Percentiles rank a stretch among this genome's conserved stretches.
Conservation (phyloP, 2,329 filamentous ascomycete genomes). For the Aulographum hederae region DNA sequence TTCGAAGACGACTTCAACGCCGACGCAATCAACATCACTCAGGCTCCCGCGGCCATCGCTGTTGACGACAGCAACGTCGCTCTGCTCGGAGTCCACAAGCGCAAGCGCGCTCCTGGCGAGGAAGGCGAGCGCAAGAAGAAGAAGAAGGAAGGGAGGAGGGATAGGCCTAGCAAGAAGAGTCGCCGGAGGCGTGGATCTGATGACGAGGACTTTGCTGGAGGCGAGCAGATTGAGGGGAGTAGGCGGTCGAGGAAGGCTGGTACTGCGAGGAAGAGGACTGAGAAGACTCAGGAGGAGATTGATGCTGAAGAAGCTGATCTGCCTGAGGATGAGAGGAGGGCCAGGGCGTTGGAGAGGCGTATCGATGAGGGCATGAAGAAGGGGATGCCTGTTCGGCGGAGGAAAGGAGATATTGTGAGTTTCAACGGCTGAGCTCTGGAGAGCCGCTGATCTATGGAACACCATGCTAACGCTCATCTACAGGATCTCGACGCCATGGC, state of each 20-base stretch:
- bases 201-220: slow-evolving; percentile 21
- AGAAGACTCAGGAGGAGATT: slow-evolving; percentile 35
- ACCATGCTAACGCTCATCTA: slow-evolving; percentile 1
- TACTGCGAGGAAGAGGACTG: slow-evolving; percentile 27
- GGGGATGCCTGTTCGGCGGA: slow-evolving; percentile 50
- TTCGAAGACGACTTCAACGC: slow-evolving; percentile 49
- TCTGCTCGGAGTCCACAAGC: slow-evolving; percentile 42
- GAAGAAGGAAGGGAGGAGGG: slow-evolving; percentile 40
- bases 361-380: slow-evolving; percentile 82
- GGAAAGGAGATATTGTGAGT: slow-evolving; percentile 73
- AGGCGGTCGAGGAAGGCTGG: slow-evolving; percentile 28
- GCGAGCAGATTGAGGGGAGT: slow-evolving; percentile 34
- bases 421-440: neutral
- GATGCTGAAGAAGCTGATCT: slow-evolving; percentile 25
- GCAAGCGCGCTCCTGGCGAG: slow-evolving; percentile 42
- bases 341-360: slow-evolving; percentile 65
- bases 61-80: slow-evolving; percentile 45
- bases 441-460: neutral
- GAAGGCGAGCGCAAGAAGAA: slow-evolving; percentile 49
- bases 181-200: slow-evolving; percentile 24
- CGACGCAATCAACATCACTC: slow-evolving; percentile 35
- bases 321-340: slow-evolving; percentile 27
- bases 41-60: slow-evolving; percentile 37
- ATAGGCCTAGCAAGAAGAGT: slow-evolving; percentile 44
- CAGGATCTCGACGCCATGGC: slow-evolving; percentile 80